A percentile compares a stretch with the other conserved stretches of the same genome.
Conservation (phyloP, 345 rosid genomes). For the Turnera subulata region DNA sequence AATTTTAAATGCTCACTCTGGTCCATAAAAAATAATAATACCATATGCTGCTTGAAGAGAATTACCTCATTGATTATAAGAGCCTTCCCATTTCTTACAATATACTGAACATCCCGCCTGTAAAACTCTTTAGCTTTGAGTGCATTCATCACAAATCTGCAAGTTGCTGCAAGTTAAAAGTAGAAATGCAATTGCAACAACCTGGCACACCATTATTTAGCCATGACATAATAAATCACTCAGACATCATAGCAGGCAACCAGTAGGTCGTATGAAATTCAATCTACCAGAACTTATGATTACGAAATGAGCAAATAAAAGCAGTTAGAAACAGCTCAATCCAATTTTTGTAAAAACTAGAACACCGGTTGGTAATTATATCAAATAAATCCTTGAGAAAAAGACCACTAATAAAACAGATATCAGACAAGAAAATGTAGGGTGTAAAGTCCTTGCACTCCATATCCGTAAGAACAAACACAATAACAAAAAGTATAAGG, state of each 20-base stretch:
- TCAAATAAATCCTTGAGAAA: neutral
- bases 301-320: neutral
- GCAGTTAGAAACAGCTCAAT: neutral
- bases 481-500: constrained; percentile 11
- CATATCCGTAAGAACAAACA: neutral
- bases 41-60: neutral
- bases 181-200: constrained; percentile 5
- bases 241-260: neutral
- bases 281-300: neutral
- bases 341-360: neutral
- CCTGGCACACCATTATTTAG: constrained; percentile 1
- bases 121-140: constrained; percentile 96
- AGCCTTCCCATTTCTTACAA: constrained; percentile 90
- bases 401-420: neutral
- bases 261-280: neutral
- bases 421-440: neutral
- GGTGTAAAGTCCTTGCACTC: constrained; percentile 3
- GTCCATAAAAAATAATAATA: too few species aligned
- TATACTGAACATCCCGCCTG: constrained; percentile 85
- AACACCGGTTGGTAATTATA: neutral
- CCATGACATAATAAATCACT: too few species aligned
- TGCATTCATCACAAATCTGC: constrained; percentile 94
- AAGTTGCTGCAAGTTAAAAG: constrained; percentile 15
- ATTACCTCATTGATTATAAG: constrained; percentile 90
- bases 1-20: neutral